Percentiles rank a stretch among this genome's conserved stretches.
Conservation (phyloP, 495 filamentous ascomycete species). For the Xylaria flabelliformis region DNA sequence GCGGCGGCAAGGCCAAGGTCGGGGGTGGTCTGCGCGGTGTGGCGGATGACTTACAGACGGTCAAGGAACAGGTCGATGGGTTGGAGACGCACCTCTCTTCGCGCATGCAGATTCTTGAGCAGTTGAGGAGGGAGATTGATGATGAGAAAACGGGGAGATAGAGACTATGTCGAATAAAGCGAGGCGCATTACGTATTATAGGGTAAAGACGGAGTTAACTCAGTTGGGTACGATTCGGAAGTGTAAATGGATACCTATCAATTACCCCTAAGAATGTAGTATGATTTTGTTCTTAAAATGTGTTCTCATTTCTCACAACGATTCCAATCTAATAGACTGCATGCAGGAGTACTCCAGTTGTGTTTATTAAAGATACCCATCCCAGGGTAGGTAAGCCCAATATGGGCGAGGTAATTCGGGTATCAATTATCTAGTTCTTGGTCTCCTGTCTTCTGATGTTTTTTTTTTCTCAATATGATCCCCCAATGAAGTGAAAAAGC, state of each 20-base stretch:
- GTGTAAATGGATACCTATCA: slow-evolving; percentile 14
- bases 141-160: slow-evolving; percentile 63
- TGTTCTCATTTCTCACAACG: neutral
- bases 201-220: slow-evolving; percentile 18
- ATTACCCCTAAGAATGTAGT: neutral
- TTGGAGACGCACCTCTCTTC: slow-evolving; percentile 69
- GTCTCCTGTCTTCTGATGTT: neutral
- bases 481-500: neutral
- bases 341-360: slow-evolving; percentile 7
- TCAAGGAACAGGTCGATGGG: slow-evolving; percentile 77
- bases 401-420: slow-evolving; percentile 12
- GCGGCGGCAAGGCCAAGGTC: slow-evolving; percentile 67
- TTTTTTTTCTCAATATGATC: neutral
- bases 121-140: slow-evolving; percentile 65
- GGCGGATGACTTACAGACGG: slow-evolving; percentile 71
- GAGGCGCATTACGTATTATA: slow-evolving; percentile 4
- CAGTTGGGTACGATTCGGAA: slow-evolving; percentile 18
- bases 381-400: slow-evolving; percentile 1
- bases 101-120: slow-evolving; percentile 64
- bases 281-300: neutral
- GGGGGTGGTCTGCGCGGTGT: slow-evolving; percentile 67
- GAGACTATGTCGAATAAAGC: neutral
- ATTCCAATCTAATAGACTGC: neutral
- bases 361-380: slow-evolving; percentile 16
- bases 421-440: slow-evolving; percentile 13